Evolutionary conservation across 1,284 basidiomycete species (phyloP), one percentile per base, ranked within the genome.

Genomic region (Cutaneotrichosporon cavernicola): DNA sequence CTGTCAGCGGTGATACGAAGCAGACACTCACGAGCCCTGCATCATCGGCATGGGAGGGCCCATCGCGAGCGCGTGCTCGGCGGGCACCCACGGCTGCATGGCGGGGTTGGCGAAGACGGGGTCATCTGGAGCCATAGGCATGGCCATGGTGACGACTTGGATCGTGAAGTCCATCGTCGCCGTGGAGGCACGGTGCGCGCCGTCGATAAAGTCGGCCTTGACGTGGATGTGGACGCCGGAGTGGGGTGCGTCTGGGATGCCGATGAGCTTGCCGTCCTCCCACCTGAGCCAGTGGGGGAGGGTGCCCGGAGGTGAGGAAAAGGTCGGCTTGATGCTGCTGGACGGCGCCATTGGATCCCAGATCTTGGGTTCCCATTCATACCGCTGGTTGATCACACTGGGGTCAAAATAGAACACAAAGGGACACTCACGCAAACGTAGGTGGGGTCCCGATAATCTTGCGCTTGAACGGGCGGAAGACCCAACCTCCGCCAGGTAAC

Each of bases 341-440:
- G 90, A 88, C 10, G 90, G 88, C 34, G 89, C 89, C 80, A 98
- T 96, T 9, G 96, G 96, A 81, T 99, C 95, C 94, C 95, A 98
- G 57, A 99, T 89, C 66, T 91, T 89, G 47, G 97, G 92, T 58
- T 89, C 86, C 92, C 95, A 99, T 43, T 87, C 85, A 92, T 93
- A 97, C 58, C 85, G 85, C n/a, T 91, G 80, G 63, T 90, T 90
- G 67, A 89, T 86, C 11, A 75, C 65, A 8, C 75, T 76, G 58
- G n/a, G 8, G 56, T 61, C 56, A 58, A 38, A 22, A 30, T 5
- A 59, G 18, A 43, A 22, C n/a, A 10, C n/a, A 4, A 4, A 43
- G 40, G 60, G 16, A 38, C 55, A 79, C 74, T 80, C 73, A 83
- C 63, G 92, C 94, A 64, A 92, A 88, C 59, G 86, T 83, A 32